Evolutionary conservation across 345 rosid genomes (phyloP).

Genomic region (Raphanus sativus): DNA sequence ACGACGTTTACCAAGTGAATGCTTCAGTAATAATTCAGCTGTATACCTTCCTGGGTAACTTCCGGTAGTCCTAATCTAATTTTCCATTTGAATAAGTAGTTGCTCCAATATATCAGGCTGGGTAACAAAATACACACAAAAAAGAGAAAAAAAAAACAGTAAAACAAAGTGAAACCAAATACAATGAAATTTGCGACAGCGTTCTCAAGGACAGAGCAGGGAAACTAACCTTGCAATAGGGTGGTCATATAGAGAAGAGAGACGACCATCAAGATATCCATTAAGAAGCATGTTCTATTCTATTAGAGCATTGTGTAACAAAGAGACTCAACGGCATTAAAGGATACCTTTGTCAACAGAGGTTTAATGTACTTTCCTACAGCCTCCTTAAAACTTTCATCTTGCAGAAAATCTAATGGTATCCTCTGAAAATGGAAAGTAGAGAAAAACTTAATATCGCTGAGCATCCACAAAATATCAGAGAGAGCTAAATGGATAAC

Average conservation of each 20-base stretch:
- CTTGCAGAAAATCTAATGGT: constrained; percentile 95
- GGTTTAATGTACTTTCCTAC: constrained; percentile 77
- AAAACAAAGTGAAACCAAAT: constrained; percentile 20
- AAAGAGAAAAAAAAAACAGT: background rate
- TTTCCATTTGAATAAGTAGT: constrained; percentile 78
- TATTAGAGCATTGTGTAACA: background rate
- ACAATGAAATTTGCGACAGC: background rate
- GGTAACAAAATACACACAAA: constrained; percentile 4
- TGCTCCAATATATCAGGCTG: constrained; percentile 91
- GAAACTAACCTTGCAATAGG: constrained; percentile 67
- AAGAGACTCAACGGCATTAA: constrained; percentile 3
- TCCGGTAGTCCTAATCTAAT: constrained; percentile 62
- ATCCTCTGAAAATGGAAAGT: constrained; percentile 60
- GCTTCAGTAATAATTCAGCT: constrained; percentile 10
- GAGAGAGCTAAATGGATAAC: background rate
- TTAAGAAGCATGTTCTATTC: constrained; percentile 10
- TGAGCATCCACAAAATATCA: background rate
- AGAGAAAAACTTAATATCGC: constrained; percentile 10
- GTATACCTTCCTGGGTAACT: constrained; percentile 80
- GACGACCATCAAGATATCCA: constrained; percentile 31
- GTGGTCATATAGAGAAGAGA: constrained; percentile 85
- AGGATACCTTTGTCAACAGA: constrained; percentile 72
- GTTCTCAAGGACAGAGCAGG: constrained; percentile 16
- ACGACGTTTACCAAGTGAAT: background rate
- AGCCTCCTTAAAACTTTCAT: constrained; percentile 74